Evolutionary conservation across 495 filamentous ascomycete genomes (phyloP), one percentile per base, ranked within the genome.

Genomic region (Aspergillus asperescens): DNA sequence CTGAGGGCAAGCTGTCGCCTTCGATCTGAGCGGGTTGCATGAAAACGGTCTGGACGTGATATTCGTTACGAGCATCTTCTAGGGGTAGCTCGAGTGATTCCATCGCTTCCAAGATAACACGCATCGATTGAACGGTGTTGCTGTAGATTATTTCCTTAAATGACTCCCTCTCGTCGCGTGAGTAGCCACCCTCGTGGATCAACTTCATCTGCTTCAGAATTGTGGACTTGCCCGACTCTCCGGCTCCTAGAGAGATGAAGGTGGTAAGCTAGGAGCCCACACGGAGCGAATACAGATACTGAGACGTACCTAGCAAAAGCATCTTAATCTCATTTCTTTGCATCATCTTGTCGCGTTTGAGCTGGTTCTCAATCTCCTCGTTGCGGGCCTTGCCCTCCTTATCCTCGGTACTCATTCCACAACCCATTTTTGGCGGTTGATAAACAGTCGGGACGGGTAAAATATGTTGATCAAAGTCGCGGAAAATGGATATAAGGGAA

Each of bases 331-430:
- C 93, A 60, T 95, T 96, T 61, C 90, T 82, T 76, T 94, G 89
- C 78, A 88, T 81, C 83, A 95, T 86, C 78, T 89, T 92, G 70
- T 98, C 93, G 67, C 85, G 81, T 77, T 95, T 94, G 64, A 98
- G 77, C 79, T 92, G 87, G 72, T 95, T 96, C 74, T 98, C 93
- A 66, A 98, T 98, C 84, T 96, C 90, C 79, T 96, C 93, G 72
- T 98, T 97, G 62, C 91, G 83, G 73, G 88, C 84, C 87, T 95
- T 96, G 74, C 93, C 94, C 89, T 98, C 93, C 89, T 95, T 96
- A 77, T 96, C 93, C 81, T 97, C 93, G 62, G 94, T 95, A 66
- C 94, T 97, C 90, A 96, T 95, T 72, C 90, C 91, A 72, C 93
- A 98, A 85, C 93, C 93, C 93, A 98, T 98, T 59, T 28, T 81